A percentile compares a stretch with the other conserved stretches of the same genome.
Conservation (phyloP, 139 green algal species). For the Asterochloris sp. region DNA sequence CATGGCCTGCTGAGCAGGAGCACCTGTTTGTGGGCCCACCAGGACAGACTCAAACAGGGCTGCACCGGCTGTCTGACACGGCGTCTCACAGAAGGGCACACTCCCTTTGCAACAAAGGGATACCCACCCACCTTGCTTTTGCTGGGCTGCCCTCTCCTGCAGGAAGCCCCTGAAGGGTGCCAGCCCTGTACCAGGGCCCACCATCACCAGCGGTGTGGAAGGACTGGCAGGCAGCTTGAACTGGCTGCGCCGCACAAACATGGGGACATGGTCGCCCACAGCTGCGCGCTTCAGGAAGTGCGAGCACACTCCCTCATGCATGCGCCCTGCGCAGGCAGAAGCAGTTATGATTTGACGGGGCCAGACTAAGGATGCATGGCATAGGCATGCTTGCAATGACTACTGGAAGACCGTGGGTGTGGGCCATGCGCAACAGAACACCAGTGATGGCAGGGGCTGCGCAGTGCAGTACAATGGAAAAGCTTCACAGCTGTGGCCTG, state of each 20-base stretch:
- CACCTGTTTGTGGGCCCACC: too few relatives aligned
- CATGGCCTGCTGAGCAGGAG: too few relatives aligned
- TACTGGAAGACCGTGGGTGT: too few relatives aligned
- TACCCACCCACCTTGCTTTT: not conserved
- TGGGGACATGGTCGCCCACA: slow-evolving; percentile 8
- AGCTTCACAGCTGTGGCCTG: too few relatives aligned
- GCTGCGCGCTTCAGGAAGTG: slow-evolving; percentile 23
- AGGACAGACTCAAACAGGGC: too few relatives aligned
- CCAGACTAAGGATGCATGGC: too few relatives aligned
- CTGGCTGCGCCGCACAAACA: slow-evolving; percentile 77
- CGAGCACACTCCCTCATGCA: slow-evolving; percentile 60
- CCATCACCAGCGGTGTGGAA: slow-evolving; percentile 84
- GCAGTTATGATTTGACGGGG: too few relatives aligned
- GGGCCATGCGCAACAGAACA: too few relatives aligned
- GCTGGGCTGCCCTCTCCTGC: slow-evolving; percentile 71
- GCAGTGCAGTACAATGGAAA: too few relatives aligned
- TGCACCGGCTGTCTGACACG: too few relatives aligned
- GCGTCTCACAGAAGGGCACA: not conserved
- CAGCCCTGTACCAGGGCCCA: slow-evolving; percentile 94
- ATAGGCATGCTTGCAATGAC: too few relatives aligned
- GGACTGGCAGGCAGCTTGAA: slow-evolving; percentile 84
- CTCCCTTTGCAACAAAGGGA: not conserved
- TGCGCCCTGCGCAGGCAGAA: slow-evolving; percentile 12
- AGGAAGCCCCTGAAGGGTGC: slow-evolving; percentile 97
- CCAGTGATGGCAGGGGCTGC: too few relatives aligned